Evolutionary conservation across 306 rosid genomes (phyloP), one percentile per base, ranked within the genome.

Genomic region (barrel medic (Medicago truncatula)): DNA sequence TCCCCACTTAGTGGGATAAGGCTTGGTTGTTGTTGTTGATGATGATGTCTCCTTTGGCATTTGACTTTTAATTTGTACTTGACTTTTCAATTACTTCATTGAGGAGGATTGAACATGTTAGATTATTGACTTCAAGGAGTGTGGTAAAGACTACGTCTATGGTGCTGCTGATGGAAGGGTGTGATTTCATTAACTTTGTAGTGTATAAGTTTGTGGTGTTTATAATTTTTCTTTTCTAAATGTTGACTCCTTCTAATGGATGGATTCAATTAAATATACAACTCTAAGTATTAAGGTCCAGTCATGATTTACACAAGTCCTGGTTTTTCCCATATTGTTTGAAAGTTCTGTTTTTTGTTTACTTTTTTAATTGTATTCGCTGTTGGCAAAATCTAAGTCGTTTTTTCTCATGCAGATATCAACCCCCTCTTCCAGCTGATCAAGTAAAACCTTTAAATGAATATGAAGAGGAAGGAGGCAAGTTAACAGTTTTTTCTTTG

Each of bases 381-480:
- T 52, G 50, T 75, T 74, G 59, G 14, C 56, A 46, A 77, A 61
- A 80, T 78, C 64, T 54, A 6, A 56, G 58, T 82, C 5, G 60
- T 49, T 28, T 14, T 39, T 46, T 57, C 65, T 15, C 28, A 40
- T 82, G 72, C 83, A 93, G 98, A 73, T 89, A 93, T 60, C 98
- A 93, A 75, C 75, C 89, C 58, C 98, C 98, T 67, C 87, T 91
- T 70, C 92, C 96, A 2, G 88, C 56, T 44, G 97, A 93, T 78
- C 93, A 89, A 87, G 97, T 91, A 76, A 93, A 85, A 85, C 98
- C 91, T 17, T 83, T 85, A 66, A 91, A 85, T 78, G 93, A 86
- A 75, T 86, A 88, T 43, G 93, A 87, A 49, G 93, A 91, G 74
- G 92, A 89, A 54, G 92, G 93, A 86, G 98, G 98, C 89, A 76